These are phyloP conservation scores for Paecilomyces formosus DNA, from an alignment of 2,329 filamentous ascomycete species.

Conservation along the genomic window DNA sequence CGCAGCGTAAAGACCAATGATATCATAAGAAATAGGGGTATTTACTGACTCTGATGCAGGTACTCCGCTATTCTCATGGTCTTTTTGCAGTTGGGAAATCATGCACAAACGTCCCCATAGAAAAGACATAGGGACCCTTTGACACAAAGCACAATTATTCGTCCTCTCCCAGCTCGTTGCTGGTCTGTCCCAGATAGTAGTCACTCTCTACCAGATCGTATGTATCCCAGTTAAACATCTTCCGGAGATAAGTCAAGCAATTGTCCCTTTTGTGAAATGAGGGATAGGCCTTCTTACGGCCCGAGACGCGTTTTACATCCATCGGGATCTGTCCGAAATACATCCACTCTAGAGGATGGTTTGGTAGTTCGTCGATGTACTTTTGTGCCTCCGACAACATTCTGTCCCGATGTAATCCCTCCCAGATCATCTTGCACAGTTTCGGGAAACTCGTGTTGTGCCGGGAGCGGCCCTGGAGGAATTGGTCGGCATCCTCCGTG, in stretches of 20 bases:
- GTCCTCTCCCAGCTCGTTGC: too few species aligned
- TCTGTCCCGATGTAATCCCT: background rate
- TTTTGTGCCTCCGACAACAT: constrained; percentile 2
- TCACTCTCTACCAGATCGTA: background rate
- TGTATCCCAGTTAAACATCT: constrained; percentile 1
- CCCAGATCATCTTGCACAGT: background rate
- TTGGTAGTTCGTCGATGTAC: background rate
- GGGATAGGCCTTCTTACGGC: constrained; percentile 3
- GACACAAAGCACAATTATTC: too few species aligned
- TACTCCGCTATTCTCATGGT: constrained; percentile 3
- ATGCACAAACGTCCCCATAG: background rate
- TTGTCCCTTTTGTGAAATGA: constrained; percentile 1
- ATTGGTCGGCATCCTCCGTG: background rate
- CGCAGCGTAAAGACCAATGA: background rate
- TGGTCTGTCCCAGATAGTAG: background rate
- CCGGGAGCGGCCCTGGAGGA: background rate
- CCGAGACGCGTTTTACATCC: background rate
- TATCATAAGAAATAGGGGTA: background rate
- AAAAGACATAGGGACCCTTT: too few species aligned
- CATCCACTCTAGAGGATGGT: constrained; percentile 1
- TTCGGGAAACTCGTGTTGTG: background rate
- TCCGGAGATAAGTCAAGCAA: background rate
- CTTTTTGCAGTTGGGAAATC: background rate
- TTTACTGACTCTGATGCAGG: background rate
- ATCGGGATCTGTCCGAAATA: constrained; percentile 2